Base-by-base conservation (phyloP, 2,329 filamentous ascomycete species). In the Aspergillus pseudoglaucus region DNA sequence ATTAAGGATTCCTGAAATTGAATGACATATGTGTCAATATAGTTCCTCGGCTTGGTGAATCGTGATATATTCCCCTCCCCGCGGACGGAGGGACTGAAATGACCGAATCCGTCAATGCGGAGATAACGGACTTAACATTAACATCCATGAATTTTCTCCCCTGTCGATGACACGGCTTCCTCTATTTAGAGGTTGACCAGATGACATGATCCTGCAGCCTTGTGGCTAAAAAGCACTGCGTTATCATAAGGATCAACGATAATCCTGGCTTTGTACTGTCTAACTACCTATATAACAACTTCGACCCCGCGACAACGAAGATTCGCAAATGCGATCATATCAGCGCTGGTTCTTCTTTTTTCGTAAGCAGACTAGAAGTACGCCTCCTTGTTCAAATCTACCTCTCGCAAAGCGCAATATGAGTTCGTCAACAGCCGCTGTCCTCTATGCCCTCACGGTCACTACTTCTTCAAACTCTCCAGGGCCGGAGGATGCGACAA, bases 361-460 rank as follows among this genome's bases (percentile, higher is more conserved):
- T 53, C 55, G 51, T 54, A 51, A 51, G 33, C 52, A 54, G 42
- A 45, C 45, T 18, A 40, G 33, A 45, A 42, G 40, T 17, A 17
- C 6, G 18, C 17, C 47, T 27, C 39, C 49, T 41, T 55, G 33
- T 15, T 32, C 8, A 8, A 47, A 43, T 47, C 39, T 48, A 30
- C 52, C 50, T 32, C 44, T 53, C 18, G 38, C 49, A 14, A 49
- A 57, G 48, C 64, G 61, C 54, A 67, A 52, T 40, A 71, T 72
- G 66, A 57, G 59, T 22, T 61, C 62, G 30, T 62, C 66, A 4
- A 66, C 65, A 2, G 63, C 66, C 6, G 64, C 65, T 8, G 58
- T 69, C 45, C 59, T 73, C 18, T 73, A 73, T 52, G 67, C 67
- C 10, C 59, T 71, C n/a, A 66, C 67, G 1, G 59, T 73, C 6